Evolutionary conservation across 371 early-diverging fungal genomes (phyloP), one percentile per base, ranked within the genome.

Genomic region (Apophysomyces elegans): DNA sequence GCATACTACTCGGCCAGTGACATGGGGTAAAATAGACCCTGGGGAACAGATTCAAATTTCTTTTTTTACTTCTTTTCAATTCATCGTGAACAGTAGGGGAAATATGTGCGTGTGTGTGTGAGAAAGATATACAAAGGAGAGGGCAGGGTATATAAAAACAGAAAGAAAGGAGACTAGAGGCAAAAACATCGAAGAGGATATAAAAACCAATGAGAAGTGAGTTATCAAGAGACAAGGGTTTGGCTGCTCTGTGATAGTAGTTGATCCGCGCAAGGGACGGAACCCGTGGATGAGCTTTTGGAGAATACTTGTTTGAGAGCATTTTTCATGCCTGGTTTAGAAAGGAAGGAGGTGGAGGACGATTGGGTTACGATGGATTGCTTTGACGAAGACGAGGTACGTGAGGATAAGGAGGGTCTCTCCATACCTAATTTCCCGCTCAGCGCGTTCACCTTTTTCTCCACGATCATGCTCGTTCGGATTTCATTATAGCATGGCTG

Each of bases 391-490:
- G 65, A 65, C 13, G 66, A 66, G 35, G 37, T 36, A 38, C 62
- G 66, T 5, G 61, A 56, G 12, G 63, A 35, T 16, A 41, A 35
- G 14, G 44, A 56, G 18, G 66, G 66, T 11, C 66, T 50, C 21
- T 66, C 66, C 44, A 66, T 66, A 9, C 66, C 66, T 9, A 66
- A 32, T 37, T 66, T 66, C 9, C 60, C 68, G 37, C 60, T 37
- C 5, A 46, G 58, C 6, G 54, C 64, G 43, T 63, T 68, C 43
- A 81, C 63, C 45, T 77, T 79, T 59, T 79, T 81, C 47, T 81
- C 82, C 63, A 74, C 65, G 13, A 81, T 70, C 82, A 79, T 79
- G 18, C 69, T 60, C 13, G 72, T 68, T 0, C 72, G 69, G 9
- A 61, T 45, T 7, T 77, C 74, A 35, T 75, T 67, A 56, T 79